A percentile compares a stretch with the other conserved stretches of the same genome.
phyloP scores from a whole-genome alignment of 345 rosid genomes.

The Cardamine occulta region DNA sequence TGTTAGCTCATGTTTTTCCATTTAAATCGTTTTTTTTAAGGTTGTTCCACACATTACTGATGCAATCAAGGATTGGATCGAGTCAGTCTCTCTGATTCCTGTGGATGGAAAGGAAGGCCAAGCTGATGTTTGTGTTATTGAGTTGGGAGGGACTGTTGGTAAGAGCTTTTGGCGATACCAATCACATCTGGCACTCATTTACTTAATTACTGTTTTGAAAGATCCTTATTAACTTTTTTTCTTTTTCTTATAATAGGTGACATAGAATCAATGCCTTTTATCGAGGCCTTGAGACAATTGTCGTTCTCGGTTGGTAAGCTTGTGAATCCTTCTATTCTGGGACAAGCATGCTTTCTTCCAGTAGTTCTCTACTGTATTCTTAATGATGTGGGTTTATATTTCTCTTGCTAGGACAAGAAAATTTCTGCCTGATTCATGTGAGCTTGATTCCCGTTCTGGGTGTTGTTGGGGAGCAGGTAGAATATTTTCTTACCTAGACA shows the following conservation, averaged over 20 bases:
- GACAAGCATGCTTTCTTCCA: slow-evolving; percentile 16
- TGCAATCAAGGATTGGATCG: slow-evolving; percentile 92
- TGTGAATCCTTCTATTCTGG: slow-evolving; percentile 26
- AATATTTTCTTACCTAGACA: slow-evolving; percentile 10
- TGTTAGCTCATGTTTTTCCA: slow-evolving; percentile 8
- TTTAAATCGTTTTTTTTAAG: slow-evolving; percentile 46
- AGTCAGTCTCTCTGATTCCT: slow-evolving; percentile 69
- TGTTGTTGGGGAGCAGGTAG: slow-evolving; percentile 98
- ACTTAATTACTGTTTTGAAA: neutral
- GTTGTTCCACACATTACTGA: slow-evolving; percentile 98
- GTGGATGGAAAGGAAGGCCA: slow-evolving; percentile 92
- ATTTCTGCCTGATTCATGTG: slow-evolving; percentile 94
- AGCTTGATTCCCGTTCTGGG: slow-evolving; percentile 95
- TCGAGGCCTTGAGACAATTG: slow-evolving; percentile 94
- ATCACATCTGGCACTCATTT: neutral
- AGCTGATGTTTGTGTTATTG: slow-evolving; percentile 95
- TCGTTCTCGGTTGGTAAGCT: slow-evolving; percentile 87
- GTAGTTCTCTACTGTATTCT: slow-evolving; percentile 22
- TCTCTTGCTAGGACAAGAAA: slow-evolving; percentile 69
- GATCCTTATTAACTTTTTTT: slow-evolving; percentile 1
- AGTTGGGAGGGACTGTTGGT: slow-evolving; percentile 99
- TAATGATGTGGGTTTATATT: slow-evolving; percentile 35
- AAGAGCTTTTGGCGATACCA: slow-evolving; percentile 40
- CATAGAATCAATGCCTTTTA: slow-evolving; percentile 97
- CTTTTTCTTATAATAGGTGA: slow-evolving; percentile 61